Percentiles rank a stretch among this genome's conserved stretches.
These are phyloP conservation scores for Fomitopsis serialis DNA, from an alignment of 768 basidiomycete species.

Conservation along the genomic window DNA sequence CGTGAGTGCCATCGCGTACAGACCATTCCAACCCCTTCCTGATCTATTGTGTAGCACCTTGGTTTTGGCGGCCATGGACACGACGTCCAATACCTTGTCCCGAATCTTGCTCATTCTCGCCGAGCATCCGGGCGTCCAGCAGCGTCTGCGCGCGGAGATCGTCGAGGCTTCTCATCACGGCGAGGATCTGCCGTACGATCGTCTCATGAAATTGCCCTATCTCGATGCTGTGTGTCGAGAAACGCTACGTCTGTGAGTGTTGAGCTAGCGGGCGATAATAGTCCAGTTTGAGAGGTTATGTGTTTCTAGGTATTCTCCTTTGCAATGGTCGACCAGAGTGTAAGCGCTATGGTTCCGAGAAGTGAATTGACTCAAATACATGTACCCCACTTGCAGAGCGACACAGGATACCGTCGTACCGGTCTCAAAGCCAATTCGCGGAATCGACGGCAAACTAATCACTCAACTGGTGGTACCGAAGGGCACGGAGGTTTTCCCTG, in stretches of 20 bases:
- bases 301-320: slow-evolving; percentile 5
- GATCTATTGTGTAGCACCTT: slow-evolving; percentile 2
- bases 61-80: slow-evolving; percentile 15
- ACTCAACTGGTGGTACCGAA: slow-evolving; percentile 21
- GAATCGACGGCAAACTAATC: slow-evolving; percentile 21
- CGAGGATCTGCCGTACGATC: slow-evolving; percentile 25
- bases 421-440: slow-evolving; percentile 23
- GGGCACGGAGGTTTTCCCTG: slow-evolving; percentile 19
- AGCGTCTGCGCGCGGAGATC: slow-evolving; percentile 11
- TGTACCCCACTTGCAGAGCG: background rate
- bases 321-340: slow-evolving; percentile 1
- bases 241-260: background rate
- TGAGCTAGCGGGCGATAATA: background rate
- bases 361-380: background rate
- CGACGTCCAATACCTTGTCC: slow-evolving; percentile 15
- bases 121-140: slow-evolving; percentile 9
- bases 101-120: slow-evolving; percentile 15
- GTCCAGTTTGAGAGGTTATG: background rate
- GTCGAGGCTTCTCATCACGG: slow-evolving; percentile 7
- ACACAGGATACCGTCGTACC: slow-evolving; percentile 24
- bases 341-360: background rate
- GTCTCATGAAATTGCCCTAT: slow-evolving; percentile 30
- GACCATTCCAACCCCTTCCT: background rate
- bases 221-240: slow-evolving; percentile 12
- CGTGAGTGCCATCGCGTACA: background rate